A percentile compares a stretch with the other conserved stretches of the same genome.
phyloP scores from a whole-genome alignment of 2,329 filamentous ascomycete species.

The Pestalotiopsis sp. region DNA sequence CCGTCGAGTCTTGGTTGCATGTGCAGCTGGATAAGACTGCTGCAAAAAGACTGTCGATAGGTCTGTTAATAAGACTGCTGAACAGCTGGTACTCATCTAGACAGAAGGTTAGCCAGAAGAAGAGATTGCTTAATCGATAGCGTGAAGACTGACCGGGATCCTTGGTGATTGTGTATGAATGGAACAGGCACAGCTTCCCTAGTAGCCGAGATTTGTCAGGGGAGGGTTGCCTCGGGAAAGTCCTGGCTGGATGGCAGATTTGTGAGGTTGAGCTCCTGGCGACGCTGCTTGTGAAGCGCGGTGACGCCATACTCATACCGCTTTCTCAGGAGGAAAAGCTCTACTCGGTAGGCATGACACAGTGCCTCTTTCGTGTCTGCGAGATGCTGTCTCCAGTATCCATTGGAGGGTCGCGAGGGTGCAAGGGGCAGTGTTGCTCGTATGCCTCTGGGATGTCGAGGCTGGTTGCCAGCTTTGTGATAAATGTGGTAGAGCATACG shows the following conservation, averaged over 20 bases:
- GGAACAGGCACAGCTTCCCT: not conserved
- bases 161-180: not conserved
- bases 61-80: not conserved
- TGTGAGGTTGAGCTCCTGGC: not conserved
- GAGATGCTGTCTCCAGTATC: not conserved
- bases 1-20: too few species aligned
- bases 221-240: not conserved
- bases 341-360: not conserved
- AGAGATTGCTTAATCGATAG: too few species aligned
- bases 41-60: not conserved
- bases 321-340: not conserved
- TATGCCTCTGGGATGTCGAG: too few species aligned
- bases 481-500: too few species aligned
- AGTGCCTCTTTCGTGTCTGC: not conserved
- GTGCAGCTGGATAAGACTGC: too few species aligned
- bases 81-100: too few species aligned
- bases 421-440: not conserved
- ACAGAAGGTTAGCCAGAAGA: not conserved
- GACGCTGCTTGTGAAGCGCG: not conserved
- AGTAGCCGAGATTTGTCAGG: not conserved
- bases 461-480: too few species aligned
- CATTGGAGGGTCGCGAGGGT: not conserved
- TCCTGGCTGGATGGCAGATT: not conserved
- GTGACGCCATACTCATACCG: not conserved
- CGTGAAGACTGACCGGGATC: too few species aligned